Conservation (phyloP, 2,329 filamentous ascomycete species). For the Fusarium vanettenii region DNA sequence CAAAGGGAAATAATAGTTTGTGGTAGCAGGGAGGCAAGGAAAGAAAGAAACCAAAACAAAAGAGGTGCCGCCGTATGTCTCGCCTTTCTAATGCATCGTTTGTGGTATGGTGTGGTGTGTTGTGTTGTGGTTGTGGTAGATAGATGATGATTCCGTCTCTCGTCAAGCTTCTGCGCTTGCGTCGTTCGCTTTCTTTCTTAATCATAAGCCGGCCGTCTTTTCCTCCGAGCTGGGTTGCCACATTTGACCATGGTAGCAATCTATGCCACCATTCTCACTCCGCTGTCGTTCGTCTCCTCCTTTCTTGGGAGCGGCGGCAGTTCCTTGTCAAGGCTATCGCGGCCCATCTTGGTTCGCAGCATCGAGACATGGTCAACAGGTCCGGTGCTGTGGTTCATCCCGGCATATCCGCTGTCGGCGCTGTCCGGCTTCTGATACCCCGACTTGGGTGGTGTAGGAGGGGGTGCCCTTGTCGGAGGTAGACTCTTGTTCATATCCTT, state of each 20-base stretch:
- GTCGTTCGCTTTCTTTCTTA: conserved; percentile 40
- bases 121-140: conserved; percentile 38
- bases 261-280: conserved; percentile 49
- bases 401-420: conserved; percentile 61
- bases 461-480: conserved; percentile 58
- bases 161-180: conserved; percentile 38
- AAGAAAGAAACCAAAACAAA: conserved; percentile 30
- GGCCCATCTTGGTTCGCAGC: conserved; percentile 57
- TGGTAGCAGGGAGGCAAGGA: conserved; percentile 21
- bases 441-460: conserved; percentile 50
- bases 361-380: conserved; percentile 43
- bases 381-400: conserved; percentile 48
- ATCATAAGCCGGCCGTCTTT: conserved; percentile 36
- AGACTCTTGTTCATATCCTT: conserved; percentile 49
- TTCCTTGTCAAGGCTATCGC: conserved; percentile 70
- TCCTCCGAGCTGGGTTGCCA: conserved; percentile 34
- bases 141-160: conserved; percentile 39
- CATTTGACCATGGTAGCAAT: conserved; percentile 34
- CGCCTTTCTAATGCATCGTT: conserved; percentile 46
- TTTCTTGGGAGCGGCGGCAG: conserved; percentile 66
- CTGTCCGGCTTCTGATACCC: conserved; percentile 56
- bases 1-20: conserved; percentile 39
- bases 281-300: conserved; percentile 43
- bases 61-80: conserved; percentile 38
- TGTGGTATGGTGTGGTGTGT: conserved; percentile 26